Percentiles rank a stretch among this genome's conserved stretches.
phyloP scores from a whole-genome alignment of 2,329 filamentous ascomycete species.

The Ambrosiella beaveri region DNA sequence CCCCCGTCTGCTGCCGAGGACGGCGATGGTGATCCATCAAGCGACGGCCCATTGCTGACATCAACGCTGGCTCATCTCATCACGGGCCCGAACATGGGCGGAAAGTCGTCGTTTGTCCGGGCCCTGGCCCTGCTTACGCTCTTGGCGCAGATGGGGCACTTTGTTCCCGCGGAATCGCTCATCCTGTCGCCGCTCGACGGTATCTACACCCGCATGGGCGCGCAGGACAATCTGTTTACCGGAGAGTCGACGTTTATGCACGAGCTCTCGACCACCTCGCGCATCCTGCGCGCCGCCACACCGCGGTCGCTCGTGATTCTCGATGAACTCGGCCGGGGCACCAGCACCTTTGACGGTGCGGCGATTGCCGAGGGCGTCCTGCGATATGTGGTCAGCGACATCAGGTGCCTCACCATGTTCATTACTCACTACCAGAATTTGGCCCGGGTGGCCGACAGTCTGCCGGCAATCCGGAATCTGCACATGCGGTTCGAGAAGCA shows the following conservation, averaged over 20 bases:
- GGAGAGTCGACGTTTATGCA: conserved; percentile 98
- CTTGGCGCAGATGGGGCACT: conserved; percentile 88
- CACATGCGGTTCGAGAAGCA: conserved; percentile 71
- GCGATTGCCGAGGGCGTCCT: conserved; percentile 89
- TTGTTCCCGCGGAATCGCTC: conserved; percentile 65
- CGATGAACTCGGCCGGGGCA: conserved; percentile 86
- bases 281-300: conserved; percentile 79
- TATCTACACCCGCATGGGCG: conserved; percentile 89
- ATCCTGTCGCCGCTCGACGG: conserved; percentile 71
- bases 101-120: conserved; percentile 94
- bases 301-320: conserved; percentile 74
- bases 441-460: conserved; percentile 48
- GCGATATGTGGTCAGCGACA: conserved; percentile 60
- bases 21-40: neutral
- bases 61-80: conserved; percentile 60
- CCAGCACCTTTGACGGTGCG: conserved; percentile 86
- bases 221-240: conserved; percentile 87
- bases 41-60: conserved; percentile 28
- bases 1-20: too few relatives aligned
- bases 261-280: conserved; percentile 78
- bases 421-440: conserved; percentile 96
- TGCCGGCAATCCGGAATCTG: conserved; percentile 62
- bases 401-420: conserved; percentile 70
- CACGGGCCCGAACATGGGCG: conserved; percentile 97
- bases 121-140: conserved; percentile 81